Evolutionary conservation across 495 filamentous ascomycete species (phyloP).

Genomic region (Monascus purpureus): DNA sequence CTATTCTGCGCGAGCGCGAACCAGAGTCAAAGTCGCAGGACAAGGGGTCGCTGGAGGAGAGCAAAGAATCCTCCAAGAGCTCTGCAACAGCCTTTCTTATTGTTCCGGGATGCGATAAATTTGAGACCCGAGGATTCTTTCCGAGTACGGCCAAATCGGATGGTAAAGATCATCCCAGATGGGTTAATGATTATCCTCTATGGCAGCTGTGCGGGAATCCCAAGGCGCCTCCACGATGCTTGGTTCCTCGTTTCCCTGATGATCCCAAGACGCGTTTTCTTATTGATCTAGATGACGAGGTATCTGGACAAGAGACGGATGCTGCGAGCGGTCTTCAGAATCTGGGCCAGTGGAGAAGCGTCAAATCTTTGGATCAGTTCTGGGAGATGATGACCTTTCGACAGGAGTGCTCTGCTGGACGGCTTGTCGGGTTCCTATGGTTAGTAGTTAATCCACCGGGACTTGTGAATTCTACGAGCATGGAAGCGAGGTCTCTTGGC

Average conservation of each 20-base stretch:
- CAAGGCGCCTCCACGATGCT: constrained; percentile 58
- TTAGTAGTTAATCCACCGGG: constrained; percentile 54
- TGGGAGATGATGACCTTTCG: constrained; percentile 98
- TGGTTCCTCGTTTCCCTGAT: constrained; percentile 87
- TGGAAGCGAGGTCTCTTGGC: constrained; percentile 8
- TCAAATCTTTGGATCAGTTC: constrained; percentile 74
- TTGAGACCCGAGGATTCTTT: constrained; percentile 55
- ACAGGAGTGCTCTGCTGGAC: constrained; percentile 86
- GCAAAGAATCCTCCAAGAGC: constrained; percentile 20
- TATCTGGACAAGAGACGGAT: constrained; percentile 25
- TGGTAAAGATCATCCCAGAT: constrained; percentile 30
- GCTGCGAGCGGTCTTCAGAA: constrained; percentile 20
- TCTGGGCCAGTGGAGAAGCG: constrained; percentile 64
- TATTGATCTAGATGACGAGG: constrained; percentile 73
- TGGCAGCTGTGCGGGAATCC: constrained; percentile 40
- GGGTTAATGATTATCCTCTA: constrained; percentile 48
- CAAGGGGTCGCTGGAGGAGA: constrained; percentile 28
- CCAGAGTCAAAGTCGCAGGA: constrained; percentile 25
- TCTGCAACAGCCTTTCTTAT: constrained; percentile 59
- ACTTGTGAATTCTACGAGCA: constrained; percentile 23
- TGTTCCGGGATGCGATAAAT: constrained; percentile 69
- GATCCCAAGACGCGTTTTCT: constrained; percentile 92
- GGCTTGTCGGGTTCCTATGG: constrained; percentile 91
- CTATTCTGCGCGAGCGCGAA: constrained; percentile 41
- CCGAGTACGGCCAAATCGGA: constrained; percentile 29